Evolutionary conservation across 495 filamentous ascomycete genomes (phyloP).

Genomic region (Podospora pseudoanserina): DNA sequence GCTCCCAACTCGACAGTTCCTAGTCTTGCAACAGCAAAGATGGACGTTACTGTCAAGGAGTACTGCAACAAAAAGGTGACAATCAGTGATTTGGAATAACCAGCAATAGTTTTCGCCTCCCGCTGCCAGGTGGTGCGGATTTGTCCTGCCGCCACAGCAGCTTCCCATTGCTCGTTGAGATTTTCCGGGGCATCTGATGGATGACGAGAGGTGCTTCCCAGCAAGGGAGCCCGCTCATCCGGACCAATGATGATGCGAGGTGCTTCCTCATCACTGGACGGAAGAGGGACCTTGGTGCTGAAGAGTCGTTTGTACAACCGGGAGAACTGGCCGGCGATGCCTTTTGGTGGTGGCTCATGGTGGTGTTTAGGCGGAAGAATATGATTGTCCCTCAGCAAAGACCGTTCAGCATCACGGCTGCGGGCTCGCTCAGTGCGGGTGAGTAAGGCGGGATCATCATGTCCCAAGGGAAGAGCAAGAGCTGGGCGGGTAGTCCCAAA

Average conservation of each 20-base stretch:
- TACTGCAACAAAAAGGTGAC: conserved; percentile 72
- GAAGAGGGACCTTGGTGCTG: conserved; percentile 43
- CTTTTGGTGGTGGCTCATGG: conserved; percentile 13
- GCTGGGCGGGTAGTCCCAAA: conserved; percentile 53
- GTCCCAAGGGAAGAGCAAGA: conserved; percentile 22
- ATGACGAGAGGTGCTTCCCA: conserved; percentile 17
- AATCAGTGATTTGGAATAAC: conserved; percentile 58
- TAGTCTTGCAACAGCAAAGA: conserved; percentile 64
- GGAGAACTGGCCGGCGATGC: conserved; percentile 16
- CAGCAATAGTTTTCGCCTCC: conserved; percentile 64
- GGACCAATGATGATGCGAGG: conserved; percentile 27
- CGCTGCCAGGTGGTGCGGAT: conserved; percentile 85
- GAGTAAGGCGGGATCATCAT: conserved; percentile 43
- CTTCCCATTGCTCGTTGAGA: conserved; percentile 68
- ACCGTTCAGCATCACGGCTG: conserved; percentile 67
- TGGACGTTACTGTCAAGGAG: conserved; percentile 64
- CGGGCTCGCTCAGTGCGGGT: conserved; percentile 60
- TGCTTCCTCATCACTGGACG: conserved; percentile 32
- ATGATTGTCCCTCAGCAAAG: conserved; percentile 72
- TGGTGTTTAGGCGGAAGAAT: conserved; percentile 64
- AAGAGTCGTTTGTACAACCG: conserved; percentile 43
- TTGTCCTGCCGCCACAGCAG: conserved; percentile 67
- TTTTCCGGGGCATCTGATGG: conserved; percentile 28
- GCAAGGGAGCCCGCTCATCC: conserved; percentile 42
- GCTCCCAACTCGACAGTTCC: conserved; percentile 63